These are phyloP conservation scores for Colletotrichum spinosum DNA, from an alignment of 2,329 filamentous ascomycete genomes.

Conservation along the genomic window DNA sequence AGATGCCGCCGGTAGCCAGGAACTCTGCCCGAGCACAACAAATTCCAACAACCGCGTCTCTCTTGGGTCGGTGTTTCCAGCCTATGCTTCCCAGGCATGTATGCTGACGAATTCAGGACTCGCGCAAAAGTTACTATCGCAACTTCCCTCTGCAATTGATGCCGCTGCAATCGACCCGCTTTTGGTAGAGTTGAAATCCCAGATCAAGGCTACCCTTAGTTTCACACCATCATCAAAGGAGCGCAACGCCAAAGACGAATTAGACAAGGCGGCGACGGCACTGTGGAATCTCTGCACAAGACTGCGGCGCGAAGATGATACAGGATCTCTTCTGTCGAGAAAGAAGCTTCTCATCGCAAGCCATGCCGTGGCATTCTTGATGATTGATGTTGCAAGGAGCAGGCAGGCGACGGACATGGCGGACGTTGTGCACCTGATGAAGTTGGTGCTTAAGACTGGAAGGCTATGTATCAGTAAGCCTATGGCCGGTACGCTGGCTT, in stretches of 20 bases:
- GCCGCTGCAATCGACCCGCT: constrained; percentile 41
- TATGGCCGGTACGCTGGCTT: not conserved
- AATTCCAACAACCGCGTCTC: no score
- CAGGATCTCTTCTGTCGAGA: constrained; percentile 38
- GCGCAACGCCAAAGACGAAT: constrained; percentile 43
- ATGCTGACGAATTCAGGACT: constrained; percentile 15
- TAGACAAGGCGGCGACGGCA: constrained; percentile 67
- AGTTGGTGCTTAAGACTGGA: constrained; percentile 74
- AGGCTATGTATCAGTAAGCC: constrained; percentile 70
- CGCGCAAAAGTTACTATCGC: constrained; percentile 20
- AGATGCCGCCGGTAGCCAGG: no score
- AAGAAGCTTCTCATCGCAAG: constrained; percentile 51
- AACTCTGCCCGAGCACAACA: no score
- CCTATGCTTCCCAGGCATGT: no score
- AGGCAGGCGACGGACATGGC: constrained; percentile 42
- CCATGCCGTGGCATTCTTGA: constrained; percentile 71
- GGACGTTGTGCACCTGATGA: constrained; percentile 69
- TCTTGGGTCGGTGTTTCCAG: no score
- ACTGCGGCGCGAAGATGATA: constrained; percentile 51
- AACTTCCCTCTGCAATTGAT: constrained; percentile 37
- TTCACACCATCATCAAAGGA: not conserved
- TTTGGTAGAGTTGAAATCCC: constrained; percentile 44
- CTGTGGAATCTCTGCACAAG: constrained; percentile 77
- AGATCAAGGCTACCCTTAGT: constrained; percentile 6
- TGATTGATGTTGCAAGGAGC: constrained; percentile 70